Percentiles rank a stretch among this genome's conserved stretches.
phyloP scores from a whole-genome alignment of 2,329 filamentous ascomycete species.

The Berkeleyomyces basicola region DNA sequence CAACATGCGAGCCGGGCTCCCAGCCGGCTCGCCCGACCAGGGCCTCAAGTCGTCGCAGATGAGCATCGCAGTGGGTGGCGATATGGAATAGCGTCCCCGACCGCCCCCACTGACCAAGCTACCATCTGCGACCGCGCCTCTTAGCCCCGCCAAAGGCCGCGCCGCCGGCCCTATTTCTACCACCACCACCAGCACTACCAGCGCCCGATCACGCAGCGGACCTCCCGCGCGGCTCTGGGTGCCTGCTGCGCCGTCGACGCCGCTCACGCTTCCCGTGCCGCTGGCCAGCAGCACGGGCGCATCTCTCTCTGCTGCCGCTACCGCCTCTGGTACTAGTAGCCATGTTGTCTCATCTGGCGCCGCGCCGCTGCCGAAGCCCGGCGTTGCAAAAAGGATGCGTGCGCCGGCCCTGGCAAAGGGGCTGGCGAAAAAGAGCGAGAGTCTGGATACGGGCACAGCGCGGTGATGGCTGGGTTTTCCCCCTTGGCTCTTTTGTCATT shows the following conservation, averaged over 20 bases:
- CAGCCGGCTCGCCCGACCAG: slow-evolving; percentile 5
- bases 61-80: slow-evolving; percentile 13
- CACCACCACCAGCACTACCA: slow-evolving; percentile 18
- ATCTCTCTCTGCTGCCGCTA: neutral
- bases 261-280: too few relatives aligned
- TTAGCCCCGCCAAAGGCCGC: neutral
- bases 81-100: slow-evolving; percentile 10
- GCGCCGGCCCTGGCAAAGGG: neutral
- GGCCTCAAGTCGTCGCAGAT: slow-evolving; percentile 11
- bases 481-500: neutral
- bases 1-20: slow-evolving; percentile 6
- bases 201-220: too few relatives aligned
- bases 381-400: neutral
- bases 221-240: too few relatives aligned
- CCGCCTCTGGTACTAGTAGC: neutral
- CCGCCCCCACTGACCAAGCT: slow-evolving; percentile 2
- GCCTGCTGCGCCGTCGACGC: too few relatives aligned
- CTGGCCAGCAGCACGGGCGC: too few relatives aligned
- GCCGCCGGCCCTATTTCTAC: slow-evolving; percentile 18
- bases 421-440: neutral
- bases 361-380: neutral
- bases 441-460: neutral
- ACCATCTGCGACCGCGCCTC: neutral
- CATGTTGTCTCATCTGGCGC: too few relatives aligned
- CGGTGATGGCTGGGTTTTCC: neutral